phyloP scores from a whole-genome alignment of 2,329 filamentous ascomycete species.

The Cucurbitaria berberidis region DNA sequence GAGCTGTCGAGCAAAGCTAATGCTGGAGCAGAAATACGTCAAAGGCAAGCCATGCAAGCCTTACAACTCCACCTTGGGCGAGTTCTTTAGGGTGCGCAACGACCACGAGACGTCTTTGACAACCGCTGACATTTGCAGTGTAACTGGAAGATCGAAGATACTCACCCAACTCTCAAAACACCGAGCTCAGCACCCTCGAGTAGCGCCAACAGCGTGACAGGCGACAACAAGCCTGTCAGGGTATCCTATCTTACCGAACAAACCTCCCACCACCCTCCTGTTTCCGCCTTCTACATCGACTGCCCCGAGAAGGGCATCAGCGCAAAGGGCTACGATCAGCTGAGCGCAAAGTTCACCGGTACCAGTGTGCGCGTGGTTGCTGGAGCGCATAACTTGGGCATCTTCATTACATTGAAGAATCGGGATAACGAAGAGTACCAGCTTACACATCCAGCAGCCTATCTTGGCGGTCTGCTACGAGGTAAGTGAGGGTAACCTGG shows the following conservation, averaged over 20 bases:
- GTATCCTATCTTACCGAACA: constrained; percentile 97
- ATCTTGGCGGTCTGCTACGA: constrained; percentile 84
- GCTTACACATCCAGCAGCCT: constrained; percentile 91
- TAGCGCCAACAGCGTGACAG: constrained; percentile 44
- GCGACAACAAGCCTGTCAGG: constrained; percentile 64
- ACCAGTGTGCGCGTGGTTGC: constrained; percentile 91
- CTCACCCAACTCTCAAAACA: constrained; percentile 65
- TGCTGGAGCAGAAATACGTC: constrained; percentile 77
- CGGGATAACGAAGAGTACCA: constrained; percentile 90
- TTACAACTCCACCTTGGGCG: constrained; percentile 94
- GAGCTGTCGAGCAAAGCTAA: constrained; percentile 22
- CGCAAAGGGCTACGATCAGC: constrained; percentile 91
- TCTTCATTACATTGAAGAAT: constrained; percentile 86
- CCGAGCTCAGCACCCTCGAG: constrained; percentile 50
- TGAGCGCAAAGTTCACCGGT: constrained; percentile 96
- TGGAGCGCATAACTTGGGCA: constrained; percentile 92
- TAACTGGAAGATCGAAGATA: constrained; percentile 91
- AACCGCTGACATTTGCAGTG: constrained; percentile 62
- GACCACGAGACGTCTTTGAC: not conserved
- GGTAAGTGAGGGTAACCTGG: constrained; percentile 48
- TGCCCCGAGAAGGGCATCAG: constrained; percentile 90
- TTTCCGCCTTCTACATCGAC: constrained; percentile 92
- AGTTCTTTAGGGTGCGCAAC: constrained; percentile 85
- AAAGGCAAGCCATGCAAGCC: constrained; percentile 99
- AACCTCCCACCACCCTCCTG: constrained; percentile 95